Base-by-base conservation (phyloP, 225 moss, liverwort and hornwort genomes). In the Neckera pumila region DNA sequence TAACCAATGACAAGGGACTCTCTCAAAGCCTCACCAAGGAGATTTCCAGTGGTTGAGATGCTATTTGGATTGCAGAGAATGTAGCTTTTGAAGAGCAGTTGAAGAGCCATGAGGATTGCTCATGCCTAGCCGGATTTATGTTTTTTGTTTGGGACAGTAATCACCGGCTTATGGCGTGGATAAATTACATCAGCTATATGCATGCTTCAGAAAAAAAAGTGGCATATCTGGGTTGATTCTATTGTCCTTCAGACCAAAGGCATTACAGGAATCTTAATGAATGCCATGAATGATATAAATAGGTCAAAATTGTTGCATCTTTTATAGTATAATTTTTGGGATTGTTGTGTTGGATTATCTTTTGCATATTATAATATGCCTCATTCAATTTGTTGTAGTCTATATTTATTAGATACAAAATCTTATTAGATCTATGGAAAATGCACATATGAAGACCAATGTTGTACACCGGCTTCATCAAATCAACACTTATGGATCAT, bases 121-220 rank as follows among this genome's bases (percentile, higher is more conserved):
- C 61, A 27, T 67, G 11, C 3, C 10, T 67, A 12, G 12, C 1
- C 3, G 7, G 6, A 3, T 21, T 11, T 12, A n/a, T 67, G 6
- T 67, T n/a, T n/a, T 67, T n/a, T 47, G 9, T 47, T 8, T 47
- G 47, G 47, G 47, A 47, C 9, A 47, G 47, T 47, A 47, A 47
- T 47, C 47, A 1, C 20, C 21, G 21, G 6, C n/a, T 6, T n/a
- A 6, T 6, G 12, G 67, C 21, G 1, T n/a, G n/a, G 21, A 67
- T 2, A 2, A 12, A 4, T n/a, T 67, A 20, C 6, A 67, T 67
- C 6, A 20, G 3, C 3, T 6, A 11, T 12, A 45, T 67, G n/a
- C 2, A 3, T 10, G 3, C 3, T 36, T 11, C n/a, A 21, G 0
- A 21, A n/a, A 21, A 0, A 2, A 5, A 4, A 11, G 1, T n/a